These are phyloP conservation scores for Malbranchea zuffiana DNA, from an alignment of 2,329 filamentous ascomycete genomes.

Conservation along the genomic window DNA sequence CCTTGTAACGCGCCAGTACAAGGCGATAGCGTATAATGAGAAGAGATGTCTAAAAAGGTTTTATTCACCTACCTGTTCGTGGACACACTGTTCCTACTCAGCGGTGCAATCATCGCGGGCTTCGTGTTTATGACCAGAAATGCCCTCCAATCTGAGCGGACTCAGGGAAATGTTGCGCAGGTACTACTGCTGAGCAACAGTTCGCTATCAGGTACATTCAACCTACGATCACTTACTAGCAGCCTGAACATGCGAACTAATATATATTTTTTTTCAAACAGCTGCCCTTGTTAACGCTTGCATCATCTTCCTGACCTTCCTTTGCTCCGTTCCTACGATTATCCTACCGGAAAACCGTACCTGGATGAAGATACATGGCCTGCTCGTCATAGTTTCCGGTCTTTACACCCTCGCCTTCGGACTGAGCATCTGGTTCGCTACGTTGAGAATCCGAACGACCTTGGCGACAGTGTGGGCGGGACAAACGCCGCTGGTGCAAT, in stretches of 20 bases:
- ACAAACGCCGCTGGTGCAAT: slow-evolving; percentile 49
- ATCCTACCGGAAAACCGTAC: slow-evolving; percentile 53
- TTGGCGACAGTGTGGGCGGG: slow-evolving; percentile 51
- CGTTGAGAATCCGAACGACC: slow-evolving; percentile 54
- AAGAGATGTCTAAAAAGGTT: slow-evolving; percentile 41
- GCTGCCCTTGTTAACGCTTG: slow-evolving; percentile 62
- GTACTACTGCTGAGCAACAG: slow-evolving; percentile 43
- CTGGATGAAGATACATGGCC: slow-evolving; percentile 60
- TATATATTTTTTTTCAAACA: slow-evolving; percentile 18
- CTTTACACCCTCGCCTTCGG: slow-evolving; percentile 57
- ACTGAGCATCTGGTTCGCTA: slow-evolving; percentile 61
- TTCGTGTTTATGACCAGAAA: slow-evolving; percentile 43
- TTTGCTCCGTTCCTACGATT: slow-evolving; percentile 60
- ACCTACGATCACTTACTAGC: not conserved
- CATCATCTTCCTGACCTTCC: slow-evolving; percentile 60
- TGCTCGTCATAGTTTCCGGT: slow-evolving; percentile 50
- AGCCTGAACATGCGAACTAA: not conserved
- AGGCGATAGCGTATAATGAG: not conserved
- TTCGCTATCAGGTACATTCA: slow-evolving; percentile 42
- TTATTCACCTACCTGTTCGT: slow-evolving; percentile 42
- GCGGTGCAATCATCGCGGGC: slow-evolving; percentile 42
- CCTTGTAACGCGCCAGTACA: not conserved
- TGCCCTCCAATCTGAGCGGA: slow-evolving; percentile 33
- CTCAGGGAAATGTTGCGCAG: slow-evolving; percentile 39
- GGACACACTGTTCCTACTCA: slow-evolving; percentile 43